phyloP scores from a whole-genome alignment of 2,329 filamentous ascomycete species.

The Emergomyces orientalis region DNA sequence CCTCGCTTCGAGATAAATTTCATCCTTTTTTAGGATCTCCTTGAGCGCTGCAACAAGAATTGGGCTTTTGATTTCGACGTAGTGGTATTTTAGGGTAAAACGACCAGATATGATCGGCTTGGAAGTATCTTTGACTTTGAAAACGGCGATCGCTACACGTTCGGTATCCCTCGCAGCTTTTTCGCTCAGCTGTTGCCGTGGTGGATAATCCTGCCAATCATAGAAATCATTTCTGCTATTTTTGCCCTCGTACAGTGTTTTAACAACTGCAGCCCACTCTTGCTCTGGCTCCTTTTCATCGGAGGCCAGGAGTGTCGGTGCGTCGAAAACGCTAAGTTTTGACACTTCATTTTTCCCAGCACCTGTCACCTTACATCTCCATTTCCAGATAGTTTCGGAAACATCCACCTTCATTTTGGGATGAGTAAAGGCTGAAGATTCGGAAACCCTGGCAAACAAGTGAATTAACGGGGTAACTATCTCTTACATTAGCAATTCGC shows the following conservation, averaged over 20 bases:
- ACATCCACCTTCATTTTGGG: conserved; percentile 2
- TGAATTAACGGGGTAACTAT: background rate
- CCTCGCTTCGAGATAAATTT: conserved; percentile 17
- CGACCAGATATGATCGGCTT: background rate
- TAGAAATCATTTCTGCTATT: background rate
- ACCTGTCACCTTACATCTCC: conserved; percentile 3
- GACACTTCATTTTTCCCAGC: background rate
- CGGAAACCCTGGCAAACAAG: background rate
- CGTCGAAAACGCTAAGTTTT: background rate
- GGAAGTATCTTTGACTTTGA: background rate
- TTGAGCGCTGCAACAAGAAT: conserved; percentile 36
- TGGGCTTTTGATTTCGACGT: conserved; percentile 27
- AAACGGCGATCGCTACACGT: background rate
- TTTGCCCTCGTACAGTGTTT: background rate
- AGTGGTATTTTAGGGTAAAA: background rate
- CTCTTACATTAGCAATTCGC: background rate
- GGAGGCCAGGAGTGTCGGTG: too few species aligned
- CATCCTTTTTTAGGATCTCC: conserved; percentile 36
- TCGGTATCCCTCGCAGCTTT: background rate
- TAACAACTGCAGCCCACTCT: background rate
- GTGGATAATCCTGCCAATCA: conserved; percentile 4
- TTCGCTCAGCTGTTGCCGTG: background rate
- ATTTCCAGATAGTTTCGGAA: conserved; percentile 6
- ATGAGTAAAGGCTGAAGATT: background rate
- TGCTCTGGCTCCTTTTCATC: background rate